Percentiles rank a stretch among this genome's conserved stretches.
phyloP scores from a whole-genome alignment of 2,329 filamentous ascomycete species.

The Penicillium sp. region DNA sequence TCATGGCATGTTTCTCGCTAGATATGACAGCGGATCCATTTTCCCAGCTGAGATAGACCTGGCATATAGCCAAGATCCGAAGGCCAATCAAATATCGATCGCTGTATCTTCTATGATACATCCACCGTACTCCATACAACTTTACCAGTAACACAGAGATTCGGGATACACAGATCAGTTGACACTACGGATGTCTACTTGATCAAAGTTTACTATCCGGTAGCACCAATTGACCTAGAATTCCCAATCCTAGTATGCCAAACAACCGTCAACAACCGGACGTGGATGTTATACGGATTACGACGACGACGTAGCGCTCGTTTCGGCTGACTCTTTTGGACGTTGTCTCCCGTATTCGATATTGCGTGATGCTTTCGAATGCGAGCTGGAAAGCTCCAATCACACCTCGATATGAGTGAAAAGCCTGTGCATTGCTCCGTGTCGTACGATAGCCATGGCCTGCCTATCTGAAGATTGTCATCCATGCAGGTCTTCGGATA shows the following conservation, averaged over 20 bases:
- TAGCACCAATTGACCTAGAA: not conserved
- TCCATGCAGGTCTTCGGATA: too few relatives aligned
- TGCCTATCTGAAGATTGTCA: too few relatives aligned
- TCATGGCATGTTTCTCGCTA: constrained; percentile 4
- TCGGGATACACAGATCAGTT: not conserved
- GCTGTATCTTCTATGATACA: constrained; percentile 1
- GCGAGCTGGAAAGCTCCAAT: too few relatives aligned
- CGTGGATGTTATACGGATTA: not conserved
- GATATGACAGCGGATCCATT: constrained; percentile 20
- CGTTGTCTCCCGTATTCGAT: not conserved
- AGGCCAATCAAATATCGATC: constrained; percentile 11
- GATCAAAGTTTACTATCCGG: not conserved
- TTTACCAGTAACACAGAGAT: not conserved
- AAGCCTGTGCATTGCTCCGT: too few relatives aligned
- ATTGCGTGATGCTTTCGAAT: too few relatives aligned
- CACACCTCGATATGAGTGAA: too few relatives aligned
- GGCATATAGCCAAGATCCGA: not conserved
- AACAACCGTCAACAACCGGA: not conserved
- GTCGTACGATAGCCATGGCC: too few relatives aligned
- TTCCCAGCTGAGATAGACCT: constrained; percentile 9
- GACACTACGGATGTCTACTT: not conserved
- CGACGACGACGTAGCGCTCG: not conserved
- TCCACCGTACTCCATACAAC: constrained; percentile 6
- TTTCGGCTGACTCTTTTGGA: not conserved
- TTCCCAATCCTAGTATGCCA: not conserved